Conservation (phyloP, 1,139 yeast genomes). For the Petasospora rhodanensis region DNA sequence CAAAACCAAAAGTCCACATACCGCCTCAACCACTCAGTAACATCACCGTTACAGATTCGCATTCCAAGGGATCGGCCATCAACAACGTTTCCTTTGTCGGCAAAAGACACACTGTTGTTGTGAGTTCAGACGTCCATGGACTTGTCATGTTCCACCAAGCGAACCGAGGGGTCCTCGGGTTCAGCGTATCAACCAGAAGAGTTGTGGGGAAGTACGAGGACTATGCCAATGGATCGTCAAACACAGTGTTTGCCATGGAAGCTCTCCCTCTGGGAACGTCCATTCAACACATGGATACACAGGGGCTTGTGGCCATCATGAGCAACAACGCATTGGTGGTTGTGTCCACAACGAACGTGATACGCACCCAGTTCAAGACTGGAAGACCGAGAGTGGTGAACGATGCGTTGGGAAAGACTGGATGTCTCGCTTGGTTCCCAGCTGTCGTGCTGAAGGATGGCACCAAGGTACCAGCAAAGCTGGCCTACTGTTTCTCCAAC, state of each 20-base stretch:
- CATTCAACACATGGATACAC: constrained; percentile 46
- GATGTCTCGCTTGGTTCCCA: constrained; percentile 60
- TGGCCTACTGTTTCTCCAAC: constrained; percentile 69
- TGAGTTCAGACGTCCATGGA: constrained; percentile 58
- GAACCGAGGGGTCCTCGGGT: constrained; percentile 46
- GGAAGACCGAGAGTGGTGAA: constrained; percentile 40
- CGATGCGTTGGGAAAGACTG: constrained; percentile 35
- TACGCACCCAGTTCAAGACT: constrained; percentile 51
- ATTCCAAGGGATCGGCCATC: constrained; percentile 42
- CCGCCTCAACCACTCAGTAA: constrained; percentile 19
- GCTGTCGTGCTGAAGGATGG: constrained; percentile 30
- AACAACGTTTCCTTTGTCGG: constrained; percentile 50
- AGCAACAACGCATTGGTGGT: constrained; percentile 49
- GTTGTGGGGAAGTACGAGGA: constrained; percentile 42
- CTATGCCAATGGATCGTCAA: constrained; percentile 25
- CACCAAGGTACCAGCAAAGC: constrained; percentile 35
- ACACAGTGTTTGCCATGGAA: constrained; percentile 37
- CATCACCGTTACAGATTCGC: constrained; percentile 45
- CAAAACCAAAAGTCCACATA: constrained; percentile 19
- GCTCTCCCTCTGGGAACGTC: constrained; percentile 53
- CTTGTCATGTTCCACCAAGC: constrained; percentile 57
- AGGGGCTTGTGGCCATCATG: constrained; percentile 60
- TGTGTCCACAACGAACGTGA: constrained; percentile 49
- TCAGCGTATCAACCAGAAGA: constrained; percentile 42
- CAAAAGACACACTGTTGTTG: constrained; percentile 48